Percentiles rank a stretch among this genome's conserved stretches.
phyloP scores from a whole-genome alignment of 1,139 yeast genomes.

The Schwanniomyces etchellsii region DNA sequence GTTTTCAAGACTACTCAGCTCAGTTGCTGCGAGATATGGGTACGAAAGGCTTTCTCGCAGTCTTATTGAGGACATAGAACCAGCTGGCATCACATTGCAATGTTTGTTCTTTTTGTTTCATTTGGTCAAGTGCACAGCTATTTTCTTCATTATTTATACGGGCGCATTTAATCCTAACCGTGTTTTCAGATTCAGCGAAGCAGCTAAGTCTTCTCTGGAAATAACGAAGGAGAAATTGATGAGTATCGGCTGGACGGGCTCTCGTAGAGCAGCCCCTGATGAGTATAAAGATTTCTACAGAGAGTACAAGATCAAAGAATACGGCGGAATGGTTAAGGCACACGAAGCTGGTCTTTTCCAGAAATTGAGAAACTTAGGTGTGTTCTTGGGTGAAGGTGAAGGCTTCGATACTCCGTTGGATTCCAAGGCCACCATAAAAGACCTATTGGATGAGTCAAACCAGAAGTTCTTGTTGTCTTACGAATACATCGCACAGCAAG shows the following conservation, averaged over 20 bases:
- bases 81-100: slow-evolving; percentile 47
- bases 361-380: slow-evolving; percentile 55
- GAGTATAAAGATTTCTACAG: slow-evolving; percentile 73
- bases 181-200: slow-evolving; percentile 23
- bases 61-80: slow-evolving; percentile 43
- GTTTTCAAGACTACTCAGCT: slow-evolving; percentile 32
- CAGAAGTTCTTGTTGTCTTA: slow-evolving; percentile 44
- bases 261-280: slow-evolving; percentile 64
- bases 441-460: slow-evolving; percentile 18
- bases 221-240: slow-evolving; percentile 54
- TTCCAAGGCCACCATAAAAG: slow-evolving; percentile 20
- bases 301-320: slow-evolving; percentile 54
- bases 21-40: slow-evolving; percentile 28
- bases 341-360: slow-evolving; percentile 68
- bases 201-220: slow-evolving; percentile 21
- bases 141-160: slow-evolving; percentile 53
- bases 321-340: slow-evolving; percentile 78
- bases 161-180: slow-evolving; percentile 87
- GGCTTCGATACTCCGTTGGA: slow-evolving; percentile 67
- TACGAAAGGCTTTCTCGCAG: slow-evolving; percentile 34
- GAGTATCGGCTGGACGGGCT: slow-evolving; percentile 87
- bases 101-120: slow-evolving; percentile 69
- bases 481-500: slow-evolving; percentile 48
- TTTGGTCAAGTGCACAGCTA: slow-evolving; percentile 49
- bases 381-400: slow-evolving; percentile 65